Evolutionary conservation across 1,139 yeast species (phyloP), one percentile per base, ranked within the genome.

Genomic region (Diutina scorzettiae): DNA sequence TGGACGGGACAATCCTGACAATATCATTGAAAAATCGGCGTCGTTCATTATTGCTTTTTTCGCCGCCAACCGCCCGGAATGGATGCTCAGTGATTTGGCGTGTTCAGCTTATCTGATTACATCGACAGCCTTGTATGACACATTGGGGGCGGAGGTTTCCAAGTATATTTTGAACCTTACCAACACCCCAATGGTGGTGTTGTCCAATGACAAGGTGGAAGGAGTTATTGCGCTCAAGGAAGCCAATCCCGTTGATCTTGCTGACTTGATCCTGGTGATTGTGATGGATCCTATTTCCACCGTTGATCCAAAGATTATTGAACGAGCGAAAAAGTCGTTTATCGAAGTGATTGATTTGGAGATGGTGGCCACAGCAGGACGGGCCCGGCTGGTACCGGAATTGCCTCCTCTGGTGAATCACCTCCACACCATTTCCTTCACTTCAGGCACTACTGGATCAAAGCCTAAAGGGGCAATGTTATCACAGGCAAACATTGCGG

Each of bases 121-220:
- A 31, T 68, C 68, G 47, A 79, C 82, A n/a, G 73, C 83, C 2
- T 58, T 79, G 43, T 79, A 79, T 55, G 81, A 78, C 49, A 77
- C 84, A 2, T 60, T 79, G 52, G 85, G 85, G 1, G 70, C 77
- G 1, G 69, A 66, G 25, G 67, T 85, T 7, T 69, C 83, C 2
- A 66, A 66, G 48, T 75, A 76, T 53, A 78, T 79, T 47, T 60
- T 79, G 57, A 65, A 67, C 43, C 53, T 75, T 45, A 74, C 81
- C 4, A 73, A 75, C 48, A 56, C 75, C 7, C 82, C 82, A 2
- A 69, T 78, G 6, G 59, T 77, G 14, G 63, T 72, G 33, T 64
- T 66, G 43, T 67, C 78, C n/a, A 61, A 68, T 48, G 71, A 67
- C 27, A 73, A 74, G 51, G 53, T 76, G 44, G 62, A 63, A 24